Evolutionary conservation across 1,284 basidiomycete species (phyloP), one percentile per base, ranked within the genome.

Genomic region (Austroboletus niveus): DNA sequence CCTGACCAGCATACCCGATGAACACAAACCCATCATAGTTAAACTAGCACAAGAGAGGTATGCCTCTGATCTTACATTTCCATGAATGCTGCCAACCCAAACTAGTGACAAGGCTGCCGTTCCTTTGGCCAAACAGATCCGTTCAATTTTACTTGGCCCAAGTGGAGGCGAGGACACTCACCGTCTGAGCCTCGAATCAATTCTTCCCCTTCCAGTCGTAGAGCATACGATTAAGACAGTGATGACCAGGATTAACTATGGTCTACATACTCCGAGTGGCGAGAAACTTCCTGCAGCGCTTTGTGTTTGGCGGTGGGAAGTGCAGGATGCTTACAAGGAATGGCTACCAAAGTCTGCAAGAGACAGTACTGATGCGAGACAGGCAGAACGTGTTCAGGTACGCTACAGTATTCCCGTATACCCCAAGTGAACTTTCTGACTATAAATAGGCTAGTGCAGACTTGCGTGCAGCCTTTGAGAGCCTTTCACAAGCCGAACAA

Each of bases 251-350:
- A 78, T 78, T 32, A 91, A 92, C 63, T 92, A 92, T 61, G 90
- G 90, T 1, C 69, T 91, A 8, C 82, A 89, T 48, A 71, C 70
- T 3, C 60, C 69, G 12, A 64, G 69, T 27, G 76, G 76, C 36
- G 70, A 72, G 48, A 87, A 78, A 62, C 60, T 74, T 15, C 81
- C 85, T 10, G 79, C 84, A 5, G 69, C 76, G 20, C 68, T 89
- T 32, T 85, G 82, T 58, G 72, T 90, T n/a, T 95, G 92, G 92
- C 76, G 92, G 54, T 94, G 92, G 92, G 92, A 95, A 64, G 84
- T 88, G 8, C 84, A 78, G 57, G 76, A 82, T 14, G 59, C 75
- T 22, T 72, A 77, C 56, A 66, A 72, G 46, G 73, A 80, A 44
- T 87, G 87, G 81, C 69, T 94, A 31, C 91, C 92, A 0, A 85